phyloP scores from a whole-genome alignment of 352 stramenopile genomes.

The Aphanomyces euteiches region DNA sequence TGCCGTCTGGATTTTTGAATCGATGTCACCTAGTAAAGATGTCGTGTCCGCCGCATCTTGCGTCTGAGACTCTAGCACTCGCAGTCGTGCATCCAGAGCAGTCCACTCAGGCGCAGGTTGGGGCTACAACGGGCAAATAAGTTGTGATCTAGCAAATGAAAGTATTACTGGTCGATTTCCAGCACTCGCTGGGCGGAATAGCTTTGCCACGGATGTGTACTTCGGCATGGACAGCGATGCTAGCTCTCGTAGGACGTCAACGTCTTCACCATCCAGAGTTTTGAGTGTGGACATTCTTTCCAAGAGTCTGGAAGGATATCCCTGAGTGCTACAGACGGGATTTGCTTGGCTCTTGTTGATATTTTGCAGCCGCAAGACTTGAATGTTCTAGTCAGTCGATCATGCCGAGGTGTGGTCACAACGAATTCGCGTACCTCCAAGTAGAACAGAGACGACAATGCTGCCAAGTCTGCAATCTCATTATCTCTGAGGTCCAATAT shows the following conservation, averaged over 20 bases:
- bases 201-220: constrained; percentile 44
- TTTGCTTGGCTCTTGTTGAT: constrained; percentile 54
- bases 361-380: constrained; percentile 57
- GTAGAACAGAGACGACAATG: constrained; percentile 45
- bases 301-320: constrained; percentile 51
- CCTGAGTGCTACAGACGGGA: constrained; percentile 54
- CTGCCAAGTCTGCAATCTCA: constrained; percentile 42
- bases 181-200: not conserved
- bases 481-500: constrained; percentile 75
- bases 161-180: not conserved
- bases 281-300: constrained; percentile 51
- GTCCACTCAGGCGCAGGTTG: not conserved
- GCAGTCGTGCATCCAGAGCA: constrained; percentile 30
- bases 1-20: constrained; percentile 17
- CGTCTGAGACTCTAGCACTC: constrained; percentile 35
- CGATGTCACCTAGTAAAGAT: not conserved
- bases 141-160: no score
- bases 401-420: not conserved
- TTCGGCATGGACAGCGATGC: constrained; percentile 60
- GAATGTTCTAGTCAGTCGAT: constrained; percentile 40
- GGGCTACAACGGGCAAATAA: not conserved
- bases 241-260: constrained; percentile 53
- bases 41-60: constrained; percentile 1
- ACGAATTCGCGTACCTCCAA: constrained; percentile 41
- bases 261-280: constrained; percentile 69